Evolutionary conservation across 73 alveolate genomes (phyloP), one percentile per base, ranked within the genome.

Genomic region (Symbiodinium pilosum): DNA sequence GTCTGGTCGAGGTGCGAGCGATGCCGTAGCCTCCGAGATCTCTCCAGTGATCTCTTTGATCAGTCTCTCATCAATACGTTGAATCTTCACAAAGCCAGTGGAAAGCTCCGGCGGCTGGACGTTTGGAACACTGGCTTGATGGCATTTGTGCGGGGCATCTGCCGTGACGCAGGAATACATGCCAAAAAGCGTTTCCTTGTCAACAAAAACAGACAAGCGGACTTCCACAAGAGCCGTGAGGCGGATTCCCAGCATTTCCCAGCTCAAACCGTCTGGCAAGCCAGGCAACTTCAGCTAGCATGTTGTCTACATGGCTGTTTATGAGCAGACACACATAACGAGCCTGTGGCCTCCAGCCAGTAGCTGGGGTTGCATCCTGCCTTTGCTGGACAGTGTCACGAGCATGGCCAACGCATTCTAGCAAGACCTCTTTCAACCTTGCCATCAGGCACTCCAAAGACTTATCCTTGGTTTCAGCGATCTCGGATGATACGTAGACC

Each of bases 221-320:
- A 52, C 52, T 26, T 18, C 8, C 51, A 30, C 87, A 77, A 34
- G 52, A 11, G 47, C 87, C 87, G 14, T 30, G 30, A 16, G 87
- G 87, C n/a, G 47, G 47, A 30, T 77, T 77, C 7, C 87, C 87
- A 20, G 87, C 87, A 34, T 77, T 77, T 34, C 87, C 87, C n/a
- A 77, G 43, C 51, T 77, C 87, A n/a, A 77, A 77, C 11, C 54
- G 2, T 77, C 87, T 30, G 30, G 87, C 87, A 26, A 77, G 28
- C 87, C 87, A 77, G 3, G 87, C 87, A 30, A 77, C 36, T 52
- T 77, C 87, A 34, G 47, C 43, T 1, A 77, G 47, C 20, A 18
- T 11, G 1, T 77, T 34, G n/a, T 40, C 87, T n/a, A n/a, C n/a
- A 3, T 34, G 54, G 2, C 52, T 77, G 87, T 77, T 77, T 11